A percentile compares a stretch with the other conserved stretches of the same genome.
phyloP scores from a whole-genome alignment of 163 green algal species.

The Volvox carteri region DNA sequence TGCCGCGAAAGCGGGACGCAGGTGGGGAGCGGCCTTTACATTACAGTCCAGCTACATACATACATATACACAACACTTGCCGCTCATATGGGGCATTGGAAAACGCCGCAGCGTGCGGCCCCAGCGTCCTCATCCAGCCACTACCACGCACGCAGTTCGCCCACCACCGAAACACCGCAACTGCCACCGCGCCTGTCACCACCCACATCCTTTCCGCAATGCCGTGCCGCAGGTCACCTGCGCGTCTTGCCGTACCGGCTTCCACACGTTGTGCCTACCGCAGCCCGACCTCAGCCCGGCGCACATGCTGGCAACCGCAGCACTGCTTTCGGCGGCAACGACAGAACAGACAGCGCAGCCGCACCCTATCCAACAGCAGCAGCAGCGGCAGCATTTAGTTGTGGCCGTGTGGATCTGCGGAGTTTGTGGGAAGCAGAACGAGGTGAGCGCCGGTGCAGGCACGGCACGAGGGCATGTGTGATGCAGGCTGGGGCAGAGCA shows the following conservation, averaged over 20 bases:
- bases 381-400: background rate
- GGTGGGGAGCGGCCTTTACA: background rate
- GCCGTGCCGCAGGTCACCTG: constrained; percentile 54
- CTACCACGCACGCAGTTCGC: no score
- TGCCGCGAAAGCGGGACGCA: constrained; percentile 20
- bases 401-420: background rate
- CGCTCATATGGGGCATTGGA: no score
- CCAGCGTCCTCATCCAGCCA: no score
- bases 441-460: no score
- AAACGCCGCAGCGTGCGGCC: no score
- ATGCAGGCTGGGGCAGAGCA: no score
- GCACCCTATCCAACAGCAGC: background rate
- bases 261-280: constrained; percentile 74
- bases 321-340: background rate
- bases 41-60: no score
- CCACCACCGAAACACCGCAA: no score
- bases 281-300: constrained; percentile 58
- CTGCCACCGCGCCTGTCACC: no score
- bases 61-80: no score
- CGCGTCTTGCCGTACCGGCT: constrained; percentile 54
- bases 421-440: background rate
- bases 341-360: background rate
- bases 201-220: no score
- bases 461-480: no score
- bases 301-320: constrained; percentile 50